Percentiles rank a stretch among this genome's conserved stretches.
phyloP scores from a whole-genome alignment of 192 early-diverging fungal species.

The Linnemannia schmuckeri region DNA sequence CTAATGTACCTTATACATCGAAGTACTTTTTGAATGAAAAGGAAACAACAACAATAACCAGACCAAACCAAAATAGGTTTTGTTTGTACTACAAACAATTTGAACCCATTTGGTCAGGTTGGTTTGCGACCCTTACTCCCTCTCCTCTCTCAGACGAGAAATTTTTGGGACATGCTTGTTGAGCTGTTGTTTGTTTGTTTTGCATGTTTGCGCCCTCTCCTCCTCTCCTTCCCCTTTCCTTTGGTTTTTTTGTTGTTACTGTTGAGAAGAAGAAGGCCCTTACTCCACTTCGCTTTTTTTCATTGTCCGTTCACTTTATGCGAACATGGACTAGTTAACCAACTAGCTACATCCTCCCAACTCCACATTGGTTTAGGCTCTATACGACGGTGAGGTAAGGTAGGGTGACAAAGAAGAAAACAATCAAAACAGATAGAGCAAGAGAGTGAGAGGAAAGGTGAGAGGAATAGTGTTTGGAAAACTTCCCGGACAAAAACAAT shows the following conservation, averaged over 20 bases:
- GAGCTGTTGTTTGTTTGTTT: neutral
- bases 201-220: constrained; percentile 2
- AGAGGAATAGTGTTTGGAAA: no score
- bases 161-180: neutral
- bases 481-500: neutral
- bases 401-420: neutral
- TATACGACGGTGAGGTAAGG: neutral
- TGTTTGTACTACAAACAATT: constrained; percentile 7
- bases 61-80: neutral
- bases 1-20: neutral
- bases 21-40: neutral
- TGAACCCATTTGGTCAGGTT: neutral
- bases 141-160: no score
- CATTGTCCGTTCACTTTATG: constrained; percentile 5
- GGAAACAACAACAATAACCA: neutral
- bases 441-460: neutral
- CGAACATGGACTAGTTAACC: neutral
- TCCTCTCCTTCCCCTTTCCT: neutral
- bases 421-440: neutral
- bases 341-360: neutral
- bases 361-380: neutral
- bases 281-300: neutral
- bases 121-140: neutral
- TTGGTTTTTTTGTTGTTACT: neutral
- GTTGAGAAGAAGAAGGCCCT: neutral